Conservation (phyloP, 257 asterid species). For the Solanum habrochaites region DNA sequence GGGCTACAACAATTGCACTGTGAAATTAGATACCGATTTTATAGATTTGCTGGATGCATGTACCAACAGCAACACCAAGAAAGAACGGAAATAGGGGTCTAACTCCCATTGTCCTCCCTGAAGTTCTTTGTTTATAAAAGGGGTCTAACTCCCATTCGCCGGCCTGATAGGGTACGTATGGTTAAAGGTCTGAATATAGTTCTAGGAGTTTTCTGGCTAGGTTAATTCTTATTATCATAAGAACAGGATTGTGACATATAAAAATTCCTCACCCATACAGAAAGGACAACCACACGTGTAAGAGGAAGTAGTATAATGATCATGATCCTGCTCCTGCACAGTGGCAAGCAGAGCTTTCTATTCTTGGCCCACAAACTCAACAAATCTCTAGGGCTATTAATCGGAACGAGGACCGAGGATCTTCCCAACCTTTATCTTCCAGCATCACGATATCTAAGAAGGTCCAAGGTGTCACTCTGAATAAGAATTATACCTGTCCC, state of each 20-base stretch:
- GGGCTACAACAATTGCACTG: not conserved
- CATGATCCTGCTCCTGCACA: no score
- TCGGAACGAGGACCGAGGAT: slow-evolving; percentile 36
- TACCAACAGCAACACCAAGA: not conserved
- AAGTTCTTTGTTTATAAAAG: no score
- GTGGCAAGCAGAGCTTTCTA: slow-evolving; percentile 34
- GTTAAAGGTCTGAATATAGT: no score
- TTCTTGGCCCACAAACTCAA: slow-evolving; percentile 68
- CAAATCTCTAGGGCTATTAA: slow-evolving; percentile 32
- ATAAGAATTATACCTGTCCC: not conserved
- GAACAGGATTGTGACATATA: no score
- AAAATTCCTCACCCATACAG: no score
- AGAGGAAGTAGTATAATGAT: no score
- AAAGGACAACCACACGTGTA: no score
- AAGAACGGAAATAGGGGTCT: not conserved
- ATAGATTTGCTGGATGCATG: not conserved
- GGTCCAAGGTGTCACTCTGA: not conserved
- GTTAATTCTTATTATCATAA: no score
- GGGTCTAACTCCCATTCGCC: not conserved
- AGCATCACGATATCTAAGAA: not conserved
- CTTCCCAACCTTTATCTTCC: slow-evolving; percentile 30
- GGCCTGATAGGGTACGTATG: no score
- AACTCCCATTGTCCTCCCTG: not conserved
- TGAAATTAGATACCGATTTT: not conserved
- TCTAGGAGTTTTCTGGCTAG: no score